Percentiles rank a stretch among this genome's conserved stretches.
Evolutionary conservation across 306 rosid species (phyloP).

Genomic region (Quercus dentata): DNA sequence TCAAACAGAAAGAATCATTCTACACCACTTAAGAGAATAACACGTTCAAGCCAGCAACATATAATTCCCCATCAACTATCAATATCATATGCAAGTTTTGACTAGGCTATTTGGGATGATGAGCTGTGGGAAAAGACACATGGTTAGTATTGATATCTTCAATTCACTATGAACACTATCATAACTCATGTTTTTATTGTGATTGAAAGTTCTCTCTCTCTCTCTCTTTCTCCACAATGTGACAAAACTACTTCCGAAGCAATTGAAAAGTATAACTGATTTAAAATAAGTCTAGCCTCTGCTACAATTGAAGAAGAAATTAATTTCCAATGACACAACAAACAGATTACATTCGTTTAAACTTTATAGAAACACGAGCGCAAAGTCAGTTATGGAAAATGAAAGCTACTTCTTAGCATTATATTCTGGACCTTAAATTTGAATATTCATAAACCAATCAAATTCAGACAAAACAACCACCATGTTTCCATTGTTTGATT

Average conservation of each 20-base stretch:
- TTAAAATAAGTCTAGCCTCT: not conserved
- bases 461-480: not conserved
- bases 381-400: not conserved
- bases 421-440: not conserved
- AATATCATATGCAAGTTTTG: not conserved
- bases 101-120: not conserved
- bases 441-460: not conserved
- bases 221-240: too few relatives aligned
- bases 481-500: not conserved
- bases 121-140: not conserved
- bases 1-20: not conserved
- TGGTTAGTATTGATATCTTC: not conserved
- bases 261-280: not conserved
- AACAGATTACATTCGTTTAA: not conserved
- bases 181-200: not conserved
- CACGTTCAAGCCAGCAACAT: not conserved
- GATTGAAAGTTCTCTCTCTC: too few relatives aligned
- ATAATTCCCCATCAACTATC: not conserved
- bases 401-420: not conserved
- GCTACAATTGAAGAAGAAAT: not conserved
- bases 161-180: not conserved
- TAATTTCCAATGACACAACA: not conserved
- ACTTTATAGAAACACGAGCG: not conserved
- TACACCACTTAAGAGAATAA: not conserved
- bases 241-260: not conserved